These are phyloP conservation scores for Pelargonium citronellum DNA, from an alignment of 441 rosid species.

Conservation along the genomic window DNA sequence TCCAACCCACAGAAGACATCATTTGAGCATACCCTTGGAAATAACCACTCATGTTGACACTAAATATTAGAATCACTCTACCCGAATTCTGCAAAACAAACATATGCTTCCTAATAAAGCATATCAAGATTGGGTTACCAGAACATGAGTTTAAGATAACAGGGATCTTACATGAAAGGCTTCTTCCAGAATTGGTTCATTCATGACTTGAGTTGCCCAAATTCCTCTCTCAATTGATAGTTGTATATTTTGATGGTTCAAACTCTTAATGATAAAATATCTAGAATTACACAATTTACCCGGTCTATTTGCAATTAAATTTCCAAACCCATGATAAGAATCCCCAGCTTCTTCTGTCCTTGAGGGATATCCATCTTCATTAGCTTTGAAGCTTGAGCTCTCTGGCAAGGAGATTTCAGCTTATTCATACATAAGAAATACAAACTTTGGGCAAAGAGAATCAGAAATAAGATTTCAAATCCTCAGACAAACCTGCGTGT, in stretches of 20 bases:
- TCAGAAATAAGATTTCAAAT: slow-evolving; percentile 1
- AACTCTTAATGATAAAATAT: slow-evolving; percentile 92
- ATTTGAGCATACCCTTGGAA: slow-evolving; percentile 99
- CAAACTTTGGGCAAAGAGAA: neutral
- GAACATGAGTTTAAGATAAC: slow-evolving; percentile 18
- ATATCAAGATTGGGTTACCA: slow-evolving; percentile 26
- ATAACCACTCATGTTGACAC: slow-evolving; percentile 98
- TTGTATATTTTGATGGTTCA: slow-evolving; percentile 70
- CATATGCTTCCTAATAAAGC: slow-evolving; percentile 29
- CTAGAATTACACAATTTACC: slow-evolving; percentile 49
- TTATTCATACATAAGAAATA: slow-evolving; percentile 9
- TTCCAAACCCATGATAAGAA: slow-evolving; percentile 35
- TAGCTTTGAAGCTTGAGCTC: slow-evolving; percentile 56
- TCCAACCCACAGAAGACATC: slow-evolving; percentile 91
- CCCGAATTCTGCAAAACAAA: slow-evolving; percentile 72
- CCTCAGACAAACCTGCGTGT: neutral
- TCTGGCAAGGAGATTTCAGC: slow-evolving; percentile 45
- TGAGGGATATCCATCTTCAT: slow-evolving; percentile 43
- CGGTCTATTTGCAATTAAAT: slow-evolving; percentile 34
- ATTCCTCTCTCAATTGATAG: slow-evolving; percentile 72
- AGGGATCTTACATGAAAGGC: slow-evolving; percentile 73
- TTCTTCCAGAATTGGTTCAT: slow-evolving; percentile 91
- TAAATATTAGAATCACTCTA: slow-evolving; percentile 73
- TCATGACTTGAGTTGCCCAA: slow-evolving; percentile 99
- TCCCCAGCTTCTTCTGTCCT: slow-evolving; percentile 36